These are phyloP conservation scores for Tetraselmis striata DNA, from an alignment of 139 green algal species.

Conservation along the genomic window DNA sequence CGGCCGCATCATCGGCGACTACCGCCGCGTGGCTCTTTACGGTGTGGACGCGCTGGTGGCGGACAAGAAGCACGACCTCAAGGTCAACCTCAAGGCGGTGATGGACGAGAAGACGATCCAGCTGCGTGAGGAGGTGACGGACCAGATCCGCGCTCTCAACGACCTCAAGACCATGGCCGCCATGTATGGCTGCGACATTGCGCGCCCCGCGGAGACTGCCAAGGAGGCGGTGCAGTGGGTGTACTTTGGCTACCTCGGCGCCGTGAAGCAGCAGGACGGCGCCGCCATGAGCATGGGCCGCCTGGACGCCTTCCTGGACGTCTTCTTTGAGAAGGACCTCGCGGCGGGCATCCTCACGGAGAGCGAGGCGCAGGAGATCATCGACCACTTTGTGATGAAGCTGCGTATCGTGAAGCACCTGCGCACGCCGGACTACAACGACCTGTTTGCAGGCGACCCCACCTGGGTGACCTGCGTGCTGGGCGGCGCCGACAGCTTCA, in stretches of 20 bases:
- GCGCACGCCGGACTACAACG: conserved; percentile 72
- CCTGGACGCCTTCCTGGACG: conserved; percentile 74
- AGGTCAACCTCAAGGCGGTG: conserved; percentile 38
- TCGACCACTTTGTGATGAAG: conserved; percentile 67
- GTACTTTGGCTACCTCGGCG: conserved; percentile 70
- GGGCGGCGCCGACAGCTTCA: conserved; percentile 36
- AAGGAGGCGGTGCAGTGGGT: conserved; percentile 67
- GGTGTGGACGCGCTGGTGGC: conserved; percentile 55
- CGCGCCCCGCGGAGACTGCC: conserved; percentile 36
- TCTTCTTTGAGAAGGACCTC: conserved; percentile 58
- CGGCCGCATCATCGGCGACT: conserved; percentile 76
- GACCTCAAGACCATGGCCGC: conserved; percentile 66
- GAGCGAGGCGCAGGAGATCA: conserved; percentile 50
- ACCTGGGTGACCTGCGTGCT: conserved; percentile 68
- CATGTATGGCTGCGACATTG: conserved; percentile 58
- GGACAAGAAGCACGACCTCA: conserved; percentile 52
- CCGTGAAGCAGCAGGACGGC: conserved; percentile 73
- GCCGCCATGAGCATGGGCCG: conserved; percentile 70
- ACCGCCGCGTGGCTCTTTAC: conserved; percentile 69
- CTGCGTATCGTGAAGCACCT: conserved; percentile 49
- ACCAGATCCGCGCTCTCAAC: conserved; percentile 60
- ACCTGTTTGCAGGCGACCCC: conserved; percentile 69
- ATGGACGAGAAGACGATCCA: conserved; percentile 58
- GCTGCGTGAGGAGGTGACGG: conserved; percentile 56
- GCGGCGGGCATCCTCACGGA: conserved; percentile 37